Evolutionary conservation across 352 stramenopile genomes (phyloP).

Genomic region (Saprolegnia diclina): DNA sequence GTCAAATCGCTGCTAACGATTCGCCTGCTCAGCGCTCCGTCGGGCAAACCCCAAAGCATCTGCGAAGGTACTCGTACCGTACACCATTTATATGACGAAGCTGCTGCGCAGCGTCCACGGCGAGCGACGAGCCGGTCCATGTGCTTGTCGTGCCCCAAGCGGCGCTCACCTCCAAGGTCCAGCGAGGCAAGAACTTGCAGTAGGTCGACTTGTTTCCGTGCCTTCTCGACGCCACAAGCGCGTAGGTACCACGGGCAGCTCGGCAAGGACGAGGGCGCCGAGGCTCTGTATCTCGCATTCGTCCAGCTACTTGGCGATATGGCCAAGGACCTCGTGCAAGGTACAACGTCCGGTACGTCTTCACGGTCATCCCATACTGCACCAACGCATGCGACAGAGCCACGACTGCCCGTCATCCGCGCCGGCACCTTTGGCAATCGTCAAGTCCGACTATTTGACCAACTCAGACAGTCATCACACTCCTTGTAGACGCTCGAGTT

Average conservation of each 20-base stretch:
- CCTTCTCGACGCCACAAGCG: neutral
- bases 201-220: neutral
- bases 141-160: slow-evolving; percentile 24
- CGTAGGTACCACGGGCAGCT: slow-evolving; percentile 24
- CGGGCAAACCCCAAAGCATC: neutral
- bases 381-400: neutral
- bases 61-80: slow-evolving; percentile 13
- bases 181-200: slow-evolving; percentile 25
- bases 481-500: slow-evolving; percentile 10
- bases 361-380: neutral
- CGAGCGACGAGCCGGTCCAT: slow-evolving; percentile 4
- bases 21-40: neutral
- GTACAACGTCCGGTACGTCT: neutral
- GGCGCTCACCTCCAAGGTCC: slow-evolving; percentile 22
- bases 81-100: neutral
- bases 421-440: slow-evolving; percentile 22
- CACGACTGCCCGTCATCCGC: slow-evolving; percentile 7
- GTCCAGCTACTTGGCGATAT: slow-evolving; percentile 10
- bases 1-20: slow-evolving; percentile 18
- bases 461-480: neutral
- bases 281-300: slow-evolving; percentile 14
- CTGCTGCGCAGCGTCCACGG: neutral
- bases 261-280: slow-evolving; percentile 19
- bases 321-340: slow-evolving; percentile 10
- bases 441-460: neutral